Evolutionary conservation across 176 grass and related monocot species (phyloP), one percentile per base, ranked within the genome.

Genomic region (Carex cristatella): DNA sequence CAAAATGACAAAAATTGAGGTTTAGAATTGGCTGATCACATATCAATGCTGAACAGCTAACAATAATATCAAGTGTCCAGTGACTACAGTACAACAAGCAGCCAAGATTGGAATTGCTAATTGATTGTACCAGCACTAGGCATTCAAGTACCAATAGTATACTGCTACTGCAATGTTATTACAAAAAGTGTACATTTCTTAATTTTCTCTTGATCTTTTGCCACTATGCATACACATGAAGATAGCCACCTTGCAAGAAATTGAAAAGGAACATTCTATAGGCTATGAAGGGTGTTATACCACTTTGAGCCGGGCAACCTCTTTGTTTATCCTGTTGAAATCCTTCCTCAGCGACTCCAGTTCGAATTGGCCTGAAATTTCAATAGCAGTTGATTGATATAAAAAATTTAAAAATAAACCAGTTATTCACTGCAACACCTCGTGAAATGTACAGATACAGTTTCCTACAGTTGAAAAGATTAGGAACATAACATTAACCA

Each of bases 311-410:
- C 90, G 90, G 40, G 86, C 93, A 69, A 95, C 89, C 72, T 94
- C 90, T 88, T 94, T 99, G 85, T 87, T 99, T 65, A 92, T 94
- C 35, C 88, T 89, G 69, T 95, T 95, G 87, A 94, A 89, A 53
- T 99, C 96, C 72, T 89, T 92, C 16, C 90, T 71, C 33, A 99
- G 85, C 12, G 72, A 74, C 65, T 99, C 93, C 38, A 99, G 85
- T 78, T 99, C 91, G 49, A 95, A 92, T 81, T 99, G 91, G 48
- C 91, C 96, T 95, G 85, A 42, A 85, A 58, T 71, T 55, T 7
- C 48, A 69, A 79, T 14, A 78, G 71, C 38, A 10, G 7, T 57
- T 10, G 65, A 66, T 14, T 28, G 33, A 55, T 67, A 28, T 16
- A 49, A 65, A 8, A 11, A 56, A 23, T 23, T 23, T 23, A 23